Evolutionary conservation across 805 yeast genomes (phyloP).

Genomic region (Isabelozyma gotoi): DNA sequence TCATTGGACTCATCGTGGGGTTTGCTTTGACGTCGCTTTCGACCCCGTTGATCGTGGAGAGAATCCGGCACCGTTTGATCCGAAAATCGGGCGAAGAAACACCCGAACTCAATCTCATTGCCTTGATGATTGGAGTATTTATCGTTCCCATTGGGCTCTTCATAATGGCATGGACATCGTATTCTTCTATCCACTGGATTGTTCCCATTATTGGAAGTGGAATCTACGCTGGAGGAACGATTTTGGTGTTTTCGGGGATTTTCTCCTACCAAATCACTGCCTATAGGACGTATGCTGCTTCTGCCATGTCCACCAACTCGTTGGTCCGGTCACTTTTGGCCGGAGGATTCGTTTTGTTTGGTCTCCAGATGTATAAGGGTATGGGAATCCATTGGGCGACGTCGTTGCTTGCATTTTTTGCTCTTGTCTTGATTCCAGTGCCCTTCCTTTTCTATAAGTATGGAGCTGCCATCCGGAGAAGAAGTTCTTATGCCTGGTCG

Average conservation of each 20-base stretch:
- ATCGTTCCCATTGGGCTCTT: constrained; percentile 73
- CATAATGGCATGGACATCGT: constrained; percentile 83
- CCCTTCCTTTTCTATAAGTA: constrained; percentile 54
- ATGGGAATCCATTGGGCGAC: constrained; percentile 56
- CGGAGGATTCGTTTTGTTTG: constrained; percentile 57
- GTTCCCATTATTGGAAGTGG: constrained; percentile 48
- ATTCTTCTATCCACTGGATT: constrained; percentile 67
- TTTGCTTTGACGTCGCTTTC: constrained; percentile 27
- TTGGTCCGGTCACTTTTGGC: constrained; percentile 54
- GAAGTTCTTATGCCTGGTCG: constrained; percentile 29
- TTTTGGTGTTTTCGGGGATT: constrained; percentile 54
- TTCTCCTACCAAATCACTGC: constrained; percentile 59
- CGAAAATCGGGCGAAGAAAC: no score
- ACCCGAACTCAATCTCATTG: constrained; percentile 77
- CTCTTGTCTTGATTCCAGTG: constrained; percentile 52
- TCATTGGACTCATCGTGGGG: constrained; percentile 38
- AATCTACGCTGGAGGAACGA: constrained; percentile 38
- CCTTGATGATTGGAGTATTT: constrained; percentile 67
- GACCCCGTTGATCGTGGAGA: constrained; percentile 30
- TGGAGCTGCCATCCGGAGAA: constrained; percentile 39
- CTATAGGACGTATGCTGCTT: constrained; percentile 54
- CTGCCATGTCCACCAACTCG: constrained; percentile 61
- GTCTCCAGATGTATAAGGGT: constrained; percentile 45
- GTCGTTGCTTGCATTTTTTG: constrained; percentile 50
- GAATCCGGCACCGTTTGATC: constrained; percentile 32